Evolutionary conservation across 1,284 basidiomycete genomes (phyloP).

Genomic region (Trichosporon asahii): DNA sequence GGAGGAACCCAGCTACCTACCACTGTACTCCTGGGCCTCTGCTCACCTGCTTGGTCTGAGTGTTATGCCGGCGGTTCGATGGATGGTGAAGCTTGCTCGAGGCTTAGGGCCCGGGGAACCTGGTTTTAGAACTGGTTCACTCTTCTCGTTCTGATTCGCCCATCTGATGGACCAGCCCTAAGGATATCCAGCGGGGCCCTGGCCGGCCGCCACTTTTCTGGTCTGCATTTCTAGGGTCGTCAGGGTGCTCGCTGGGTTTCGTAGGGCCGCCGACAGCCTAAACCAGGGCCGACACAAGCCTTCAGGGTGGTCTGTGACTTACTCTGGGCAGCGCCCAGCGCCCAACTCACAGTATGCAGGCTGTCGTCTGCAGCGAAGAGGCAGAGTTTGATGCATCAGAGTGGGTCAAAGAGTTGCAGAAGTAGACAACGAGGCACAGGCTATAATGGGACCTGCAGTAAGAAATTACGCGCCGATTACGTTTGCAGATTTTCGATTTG

Average conservation of each 20-base stretch:
- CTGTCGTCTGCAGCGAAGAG: no score
- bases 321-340: no score
- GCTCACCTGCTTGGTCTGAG: no score
- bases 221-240: not conserved
- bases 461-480: not conserved
- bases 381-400: no score
- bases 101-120: not conserved
- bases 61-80: not conserved
- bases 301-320: no score
- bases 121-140: not conserved
- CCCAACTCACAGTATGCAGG: no score
- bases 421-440: not conserved
- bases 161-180: not conserved
- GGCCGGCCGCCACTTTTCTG: not conserved
- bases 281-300: no score
- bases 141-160: not conserved
- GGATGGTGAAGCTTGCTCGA: not conserved
- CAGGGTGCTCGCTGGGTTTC: no score
- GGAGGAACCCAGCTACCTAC: not conserved
- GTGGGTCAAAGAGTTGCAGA: no score
- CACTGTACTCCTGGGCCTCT: no score
- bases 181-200: not conserved
- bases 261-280: no score
- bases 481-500: not conserved
- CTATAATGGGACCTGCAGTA: not conserved